phyloP scores from a whole-genome alignment of 78 protist species.

The Tieghemostelium lacteum region DNA sequence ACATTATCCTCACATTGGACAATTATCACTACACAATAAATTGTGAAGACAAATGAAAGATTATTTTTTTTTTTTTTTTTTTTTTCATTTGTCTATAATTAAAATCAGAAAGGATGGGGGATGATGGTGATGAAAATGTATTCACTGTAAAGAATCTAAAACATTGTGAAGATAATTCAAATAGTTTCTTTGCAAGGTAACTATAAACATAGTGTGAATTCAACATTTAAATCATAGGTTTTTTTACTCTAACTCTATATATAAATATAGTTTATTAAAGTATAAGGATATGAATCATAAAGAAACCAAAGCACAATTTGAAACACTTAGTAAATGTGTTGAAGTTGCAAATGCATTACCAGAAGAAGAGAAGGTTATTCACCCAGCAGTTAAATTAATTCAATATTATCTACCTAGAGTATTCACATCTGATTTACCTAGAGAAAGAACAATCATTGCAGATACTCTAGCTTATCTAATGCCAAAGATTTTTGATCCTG shows the following conservation, averaged over 20 bases:
- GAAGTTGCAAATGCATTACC: conserved; percentile 42
- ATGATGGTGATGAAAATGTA: conserved; percentile 9
- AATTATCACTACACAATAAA: too few relatives aligned
- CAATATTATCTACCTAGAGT: conserved; percentile 65
- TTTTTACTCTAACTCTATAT: background rate
- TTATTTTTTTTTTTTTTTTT: too few relatives aligned
- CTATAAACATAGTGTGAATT: too few relatives aligned
- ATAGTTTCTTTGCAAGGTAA: conserved; percentile 53
- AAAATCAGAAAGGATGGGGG: conserved; percentile 7
- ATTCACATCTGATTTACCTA: conserved; percentile 68
- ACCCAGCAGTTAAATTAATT: conserved; percentile 15
- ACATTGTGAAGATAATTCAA: conserved; percentile 46
- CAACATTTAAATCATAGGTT: background rate
- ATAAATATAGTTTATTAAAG: background rate
- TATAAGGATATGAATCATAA: conserved; percentile 8
- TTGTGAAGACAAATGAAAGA: too few relatives aligned
- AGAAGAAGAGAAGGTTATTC: conserved; percentile 40
- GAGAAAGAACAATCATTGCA: conserved; percentile 58
- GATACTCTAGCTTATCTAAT: conserved; percentile 37
- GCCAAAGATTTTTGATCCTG: conserved; percentile 72
- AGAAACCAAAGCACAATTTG: conserved; percentile 20
- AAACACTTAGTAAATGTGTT: conserved; percentile 18
- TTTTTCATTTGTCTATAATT: background rate
- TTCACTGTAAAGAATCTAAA: conserved; percentile 45
- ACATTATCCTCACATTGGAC: too few relatives aligned